These are phyloP conservation scores for Grammothele lineata DNA, from an alignment of 768 basidiomycete species.

Conservation along the genomic window DNA sequence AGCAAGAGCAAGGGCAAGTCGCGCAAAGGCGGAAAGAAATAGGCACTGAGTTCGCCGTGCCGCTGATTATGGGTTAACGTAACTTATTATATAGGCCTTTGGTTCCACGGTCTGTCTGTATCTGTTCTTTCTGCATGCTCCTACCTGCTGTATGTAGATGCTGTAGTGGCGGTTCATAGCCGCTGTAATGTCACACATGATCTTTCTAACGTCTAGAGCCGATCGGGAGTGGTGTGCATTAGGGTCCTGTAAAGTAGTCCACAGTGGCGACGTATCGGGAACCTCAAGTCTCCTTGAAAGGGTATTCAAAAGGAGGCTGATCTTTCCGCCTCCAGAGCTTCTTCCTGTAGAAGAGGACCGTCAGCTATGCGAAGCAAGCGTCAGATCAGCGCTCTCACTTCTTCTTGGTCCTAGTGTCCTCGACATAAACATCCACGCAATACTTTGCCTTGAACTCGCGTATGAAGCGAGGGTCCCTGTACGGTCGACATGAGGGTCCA, in stretches of 20 bases:
- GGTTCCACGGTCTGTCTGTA: too few relatives aligned
- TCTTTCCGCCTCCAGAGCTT: constrained; percentile 91
- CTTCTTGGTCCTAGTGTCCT: constrained; percentile 81
- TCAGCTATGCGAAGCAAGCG: background rate
- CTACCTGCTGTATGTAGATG: too few relatives aligned
- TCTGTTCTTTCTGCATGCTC: too few relatives aligned
- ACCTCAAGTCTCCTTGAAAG: constrained; percentile 80
- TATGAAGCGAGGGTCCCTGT: constrained; percentile 94
- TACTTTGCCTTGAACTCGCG: constrained; percentile 85
- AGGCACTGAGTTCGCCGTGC: constrained; percentile 1
- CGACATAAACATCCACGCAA: constrained; percentile 81
- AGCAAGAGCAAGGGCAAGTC: constrained; percentile 25
- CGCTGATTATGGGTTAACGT: background rate
- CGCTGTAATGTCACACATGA: too few relatives aligned
- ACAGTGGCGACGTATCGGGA: too few relatives aligned
- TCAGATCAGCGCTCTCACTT: constrained; percentile 61
- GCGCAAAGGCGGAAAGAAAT: constrained; percentile 33
- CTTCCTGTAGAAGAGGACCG: constrained; percentile 48
- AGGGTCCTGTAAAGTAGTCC: too few relatives aligned
- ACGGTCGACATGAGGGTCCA: background rate
- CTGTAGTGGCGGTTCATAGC: too few relatives aligned
- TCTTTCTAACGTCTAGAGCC: too few relatives aligned
- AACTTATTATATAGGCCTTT: too few relatives aligned
- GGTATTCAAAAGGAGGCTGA: constrained; percentile 81
- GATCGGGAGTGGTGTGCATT: constrained; percentile 12